phyloP scores from a whole-genome alignment of 805 yeast species.

The Vanderwaltozyma polyspora region DNA sequence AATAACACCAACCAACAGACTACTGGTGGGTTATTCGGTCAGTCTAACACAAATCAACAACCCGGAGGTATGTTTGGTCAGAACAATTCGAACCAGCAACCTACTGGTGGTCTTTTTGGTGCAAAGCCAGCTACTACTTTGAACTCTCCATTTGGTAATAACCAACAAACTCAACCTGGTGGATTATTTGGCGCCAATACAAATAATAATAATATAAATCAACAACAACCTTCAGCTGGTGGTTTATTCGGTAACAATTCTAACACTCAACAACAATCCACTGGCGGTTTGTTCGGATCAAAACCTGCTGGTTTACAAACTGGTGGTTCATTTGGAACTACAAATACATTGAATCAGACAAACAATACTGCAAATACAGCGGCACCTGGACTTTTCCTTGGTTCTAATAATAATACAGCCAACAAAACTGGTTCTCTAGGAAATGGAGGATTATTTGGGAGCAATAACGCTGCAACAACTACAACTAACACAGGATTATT shows the following conservation, averaged over 20 bases:
- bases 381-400: conserved; percentile 31
- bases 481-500: conserved; percentile 19
- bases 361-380: conserved; percentile 10
- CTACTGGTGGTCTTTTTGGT: conserved; percentile 12
- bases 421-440: conserved; percentile 4
- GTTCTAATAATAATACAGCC: conserved; percentile 13
- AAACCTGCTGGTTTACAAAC: conserved; percentile 6
- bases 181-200: conserved; percentile 13
- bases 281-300: conserved; percentile 22
- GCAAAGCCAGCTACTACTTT: neutral
- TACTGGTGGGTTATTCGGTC: conserved; percentile 29
- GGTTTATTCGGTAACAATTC: conserved; percentile 15
- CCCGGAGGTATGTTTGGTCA: conserved; percentile 26
- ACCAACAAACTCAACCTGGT: conserved; percentile 10
- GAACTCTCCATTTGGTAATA: conserved; percentile 8
- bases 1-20: conserved; percentile 22
- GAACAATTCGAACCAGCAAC: conserved; percentile 13
- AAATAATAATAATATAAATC: neutral
- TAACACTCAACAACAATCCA: conserved; percentile 4
- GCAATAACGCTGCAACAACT: conserved; percentile 13
- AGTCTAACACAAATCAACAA: conserved; percentile 14
- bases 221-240: conserved; percentile 4
- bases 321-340: conserved; percentile 15
- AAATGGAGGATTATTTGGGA: conserved; percentile 20
- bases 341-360: too few species aligned